phyloP scores from a whole-genome alignment of 1,284 basidiomycete species.

The Kwoniella shivajii region DNA sequence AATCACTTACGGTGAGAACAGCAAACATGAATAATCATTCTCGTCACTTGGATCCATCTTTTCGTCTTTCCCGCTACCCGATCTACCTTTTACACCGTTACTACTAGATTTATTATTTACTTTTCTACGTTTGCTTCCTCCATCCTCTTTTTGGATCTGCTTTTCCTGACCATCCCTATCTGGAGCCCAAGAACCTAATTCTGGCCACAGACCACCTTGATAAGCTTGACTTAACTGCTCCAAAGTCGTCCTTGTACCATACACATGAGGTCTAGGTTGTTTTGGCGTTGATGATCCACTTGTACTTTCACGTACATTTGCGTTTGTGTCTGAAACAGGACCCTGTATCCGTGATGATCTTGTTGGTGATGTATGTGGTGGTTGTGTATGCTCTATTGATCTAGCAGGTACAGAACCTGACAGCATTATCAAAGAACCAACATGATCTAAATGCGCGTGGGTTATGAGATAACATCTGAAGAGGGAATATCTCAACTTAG shows the following conservation, averaged over 20 bases:
- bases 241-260: slow-evolving; percentile 34
- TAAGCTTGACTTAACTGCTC: slow-evolving; percentile 44
- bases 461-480: slow-evolving; percentile 52
- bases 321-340: not conserved
- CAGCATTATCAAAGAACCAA: slow-evolving; percentile 46
- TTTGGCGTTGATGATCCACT: too few species aligned
- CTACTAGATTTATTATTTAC: not conserved
- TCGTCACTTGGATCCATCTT: not conserved
- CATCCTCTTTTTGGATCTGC: slow-evolving; percentile 4
- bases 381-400: slow-evolving; percentile 10
- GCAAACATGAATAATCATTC: slow-evolving; percentile 6
- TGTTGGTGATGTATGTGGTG: slow-evolving; percentile 8
- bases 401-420: slow-evolving; percentile 48
- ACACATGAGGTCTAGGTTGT: slow-evolving; percentile 9
- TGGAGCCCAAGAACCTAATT: slow-evolving; percentile 46
- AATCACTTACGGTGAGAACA: slow-evolving; percentile 7
- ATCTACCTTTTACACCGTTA: not conserved
- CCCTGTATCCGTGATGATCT: not conserved
- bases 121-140: not conserved
- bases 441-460: slow-evolving; percentile 54
- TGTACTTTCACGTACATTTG: too few species aligned
- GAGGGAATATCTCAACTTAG: too few species aligned
- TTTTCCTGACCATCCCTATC: slow-evolving; percentile 11
- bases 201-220: slow-evolving; percentile 51
- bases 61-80: not conserved